phyloP scores from a whole-genome alignment of 2,329 filamentous ascomycete genomes.

The Aspergillaceae sp. region DNA sequence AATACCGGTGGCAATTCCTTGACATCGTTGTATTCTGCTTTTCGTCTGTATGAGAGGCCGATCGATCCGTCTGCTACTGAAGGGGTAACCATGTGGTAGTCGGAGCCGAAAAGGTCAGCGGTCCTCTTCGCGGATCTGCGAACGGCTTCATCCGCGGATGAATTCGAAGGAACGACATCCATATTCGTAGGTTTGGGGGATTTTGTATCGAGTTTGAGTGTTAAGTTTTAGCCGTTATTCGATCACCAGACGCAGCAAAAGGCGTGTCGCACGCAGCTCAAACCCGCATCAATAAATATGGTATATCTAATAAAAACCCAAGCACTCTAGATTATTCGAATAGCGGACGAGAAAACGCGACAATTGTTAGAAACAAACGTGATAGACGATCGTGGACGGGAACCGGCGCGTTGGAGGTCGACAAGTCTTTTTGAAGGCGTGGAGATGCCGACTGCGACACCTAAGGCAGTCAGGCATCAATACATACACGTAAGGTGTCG shows the following conservation, averaged over 20 bases:
- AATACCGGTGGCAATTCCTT: constrained; percentile 68
- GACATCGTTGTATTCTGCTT: constrained; percentile 66
- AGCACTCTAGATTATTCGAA: background rate
- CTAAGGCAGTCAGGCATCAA: constrained; percentile 4
- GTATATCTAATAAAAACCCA: background rate
- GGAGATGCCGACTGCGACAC: background rate
- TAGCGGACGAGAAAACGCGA: background rate
- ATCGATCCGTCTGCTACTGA: constrained; percentile 37
- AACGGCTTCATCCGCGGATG: constrained; percentile 29
- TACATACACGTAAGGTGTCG: background rate
- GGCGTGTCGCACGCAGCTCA: constrained; percentile 4
- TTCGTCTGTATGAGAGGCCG: constrained; percentile 37
- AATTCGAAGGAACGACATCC: constrained; percentile 23
- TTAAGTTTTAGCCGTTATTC: too few relatives aligned
- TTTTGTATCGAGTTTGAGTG: background rate
- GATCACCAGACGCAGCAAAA: background rate
- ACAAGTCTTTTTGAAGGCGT: background rate
- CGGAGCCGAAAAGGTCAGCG: constrained; percentile 39
- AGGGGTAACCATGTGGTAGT: constrained; percentile 38
- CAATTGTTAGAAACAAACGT: background rate
- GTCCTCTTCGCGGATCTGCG: constrained; percentile 39
- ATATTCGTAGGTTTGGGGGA: constrained; percentile 12
- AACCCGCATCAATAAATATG: background rate
- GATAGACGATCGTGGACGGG: background rate
- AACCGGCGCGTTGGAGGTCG: background rate